Evolutionary conservation across 1,284 basidiomycete genomes (phyloP), one percentile per base, ranked within the genome.

Genomic region (Boletus mariae): DNA sequence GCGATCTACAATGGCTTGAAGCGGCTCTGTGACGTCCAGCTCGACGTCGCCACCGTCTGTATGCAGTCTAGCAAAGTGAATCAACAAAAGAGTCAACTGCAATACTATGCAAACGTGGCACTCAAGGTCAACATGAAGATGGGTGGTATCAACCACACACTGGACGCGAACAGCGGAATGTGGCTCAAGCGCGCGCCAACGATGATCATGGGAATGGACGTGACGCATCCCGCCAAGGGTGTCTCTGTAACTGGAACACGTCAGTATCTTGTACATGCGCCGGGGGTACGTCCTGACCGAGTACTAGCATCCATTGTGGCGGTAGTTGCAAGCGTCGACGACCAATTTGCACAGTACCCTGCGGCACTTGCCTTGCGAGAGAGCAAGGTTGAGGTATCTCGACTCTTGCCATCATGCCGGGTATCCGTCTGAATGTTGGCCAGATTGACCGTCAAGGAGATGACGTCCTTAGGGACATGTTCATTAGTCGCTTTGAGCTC

Each of bases 131-230:
- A 92, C 69, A 86, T 85, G 76, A 92, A 92, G 73, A 69, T 90
- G 52, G 86, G 87, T 4, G 90, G 90, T 15, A 73, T 85, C 49
- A 92, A 92, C 62, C 87, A 90, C 58, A 69, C 65, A 8, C 67
- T 91, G 38, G 84, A 85, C 55, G 60, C 67, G 10, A 59, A 63
- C 1, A 80, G 72, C 55, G 80, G 84, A 70, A 50, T 51, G 1
- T 86, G 82, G 83, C 70, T 91, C 37, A 75, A 71, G 55, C 60
- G 73, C 53, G 68, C 65, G 56, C 73, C 82, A 5, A 91, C 88
- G 0, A 92, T 92, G 84, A 67, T 92, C 31, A 80, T 92, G 29
- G 90, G 90, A 6, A 89, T 90, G 70, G 90, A 92, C 60, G 89
- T 92, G 2, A 89, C 86, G 1, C 88, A 92, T 65, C 83, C 86